Evolutionary conservation across 2,329 filamentous ascomycete species (phyloP), one percentile per base, ranked within the genome.

Genomic region (Colletotrichum orchidophilum): DNA sequence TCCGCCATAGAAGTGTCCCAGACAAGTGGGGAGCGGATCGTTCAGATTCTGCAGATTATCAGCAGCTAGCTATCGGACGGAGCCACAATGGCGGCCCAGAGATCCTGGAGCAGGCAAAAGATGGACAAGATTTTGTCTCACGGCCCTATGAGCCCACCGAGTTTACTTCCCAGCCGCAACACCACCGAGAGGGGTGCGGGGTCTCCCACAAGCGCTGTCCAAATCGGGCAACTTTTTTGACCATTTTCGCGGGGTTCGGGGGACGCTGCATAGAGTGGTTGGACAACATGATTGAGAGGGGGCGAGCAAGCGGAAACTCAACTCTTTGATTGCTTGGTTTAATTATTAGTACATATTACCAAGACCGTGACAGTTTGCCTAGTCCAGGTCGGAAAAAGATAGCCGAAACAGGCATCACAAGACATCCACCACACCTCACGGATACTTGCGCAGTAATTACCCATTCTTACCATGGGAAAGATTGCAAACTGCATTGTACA

Each of bases 171-270:
- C 18, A 18, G 5, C 18, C n/a, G n/a, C 26, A 50, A 49, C 35
- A 12, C 26, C 46, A 24, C 33, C 27, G 27, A 39, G 39, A 21
- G 29, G n/a, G 27, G 49, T 27, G 33, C 24, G n/a, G 59, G 42
- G 35, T 29, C 27, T 33, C 29, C 11, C 27, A n/a, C 15, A 18
- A 7, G 18, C 53, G 13, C 33, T 60, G 29, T 46, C 66, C 62
- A 5, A 55, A 60, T 66, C 13, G 33, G 62, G 62, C 31, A 66
- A 49, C 12, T 27, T 50, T 55, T 24, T 49, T 12, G 63, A 46
- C 67, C 63, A 70, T n/a, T 31, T 24, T 18, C 18, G 67, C 50
- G 63, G 67, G 63, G 50, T 21, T 39, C 15, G 13, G n/a, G 27
- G 18, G n/a, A 31, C 24, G 42, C 27, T 18, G 29, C 13, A 29